A percentile compares a stretch with the other conserved stretches of the same genome.
Evolutionary conservation across 148 eudicot species (phyloP).

Genomic region (Rhododendron mucronatum): DNA sequence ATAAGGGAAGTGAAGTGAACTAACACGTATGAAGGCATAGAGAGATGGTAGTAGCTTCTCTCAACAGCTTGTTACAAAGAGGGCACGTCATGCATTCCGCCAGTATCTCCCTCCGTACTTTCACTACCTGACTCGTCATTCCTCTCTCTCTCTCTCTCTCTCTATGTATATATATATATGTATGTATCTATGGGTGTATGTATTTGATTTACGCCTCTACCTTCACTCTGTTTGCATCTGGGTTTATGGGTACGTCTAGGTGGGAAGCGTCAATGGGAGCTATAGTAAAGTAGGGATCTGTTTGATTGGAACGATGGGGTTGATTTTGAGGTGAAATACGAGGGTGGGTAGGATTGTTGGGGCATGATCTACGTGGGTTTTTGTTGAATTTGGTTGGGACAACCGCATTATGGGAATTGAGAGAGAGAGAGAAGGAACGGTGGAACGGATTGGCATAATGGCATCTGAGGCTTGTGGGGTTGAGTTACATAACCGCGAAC

Average conservation of each 20-base stretch:
- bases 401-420: no score
- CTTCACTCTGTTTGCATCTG: neutral
- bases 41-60: constrained; percentile 46
- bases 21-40: constrained; percentile 60
- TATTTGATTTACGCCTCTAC: no score
- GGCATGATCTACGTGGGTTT: neutral
- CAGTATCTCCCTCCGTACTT: constrained; percentile 39
- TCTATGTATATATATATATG: no score
- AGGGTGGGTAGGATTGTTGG: neutral
- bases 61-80: constrained; percentile 48
- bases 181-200: no score
- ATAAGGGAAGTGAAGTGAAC: neutral
- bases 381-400: neutral
- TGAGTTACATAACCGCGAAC: no score
- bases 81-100: constrained; percentile 77
- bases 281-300: neutral
- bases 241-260: neutral
- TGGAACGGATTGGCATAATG: neutral
- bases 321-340: constrained; percentile 4
- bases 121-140: constrained; percentile 40
- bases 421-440: neutral
- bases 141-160: neutral
- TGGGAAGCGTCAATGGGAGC: neutral
- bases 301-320: neutral
- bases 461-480: neutral